Evolutionary conservation across 2,329 filamentous ascomycete species (phyloP).

Genomic region (Penicillium sp.): DNA sequence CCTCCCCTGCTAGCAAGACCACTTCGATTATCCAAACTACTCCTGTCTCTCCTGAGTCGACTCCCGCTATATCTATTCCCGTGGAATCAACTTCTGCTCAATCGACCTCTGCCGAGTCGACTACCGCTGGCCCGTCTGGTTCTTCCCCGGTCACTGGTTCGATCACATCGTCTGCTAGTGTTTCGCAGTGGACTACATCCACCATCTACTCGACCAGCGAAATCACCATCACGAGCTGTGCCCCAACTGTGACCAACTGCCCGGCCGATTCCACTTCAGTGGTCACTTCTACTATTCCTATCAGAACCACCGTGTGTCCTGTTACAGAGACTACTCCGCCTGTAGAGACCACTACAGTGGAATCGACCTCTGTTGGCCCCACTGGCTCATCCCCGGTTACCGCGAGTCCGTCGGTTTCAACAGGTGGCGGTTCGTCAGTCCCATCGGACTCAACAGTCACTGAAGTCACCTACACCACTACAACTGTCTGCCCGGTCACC

Average conservation of each 20-base stretch:
- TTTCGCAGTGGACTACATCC: slow-evolving; percentile 33
- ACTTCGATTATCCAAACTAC: neutral
- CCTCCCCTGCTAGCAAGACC: neutral
- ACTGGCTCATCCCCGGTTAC: neutral
- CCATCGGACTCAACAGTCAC: slow-evolving; percentile 21
- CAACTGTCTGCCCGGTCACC: slow-evolving; percentile 34
- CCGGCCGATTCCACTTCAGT: slow-evolving; percentile 51
- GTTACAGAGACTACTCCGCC: slow-evolving; percentile 37
- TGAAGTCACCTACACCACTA: slow-evolving; percentile 28
- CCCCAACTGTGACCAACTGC: slow-evolving; percentile 49
- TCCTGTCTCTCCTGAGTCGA: neutral
- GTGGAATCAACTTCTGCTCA: neutral
- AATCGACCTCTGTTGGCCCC: slow-evolving; percentile 2
- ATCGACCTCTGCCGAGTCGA: neutral
- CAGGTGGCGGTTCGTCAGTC: slow-evolving; percentile 11
- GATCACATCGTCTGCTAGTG: slow-evolving; percentile 4
- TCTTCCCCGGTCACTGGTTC: neutral
- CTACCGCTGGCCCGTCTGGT: neutral
- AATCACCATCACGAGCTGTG: slow-evolving; percentile 42
- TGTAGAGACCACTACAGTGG: neutral
- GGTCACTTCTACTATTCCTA: slow-evolving; percentile 55
- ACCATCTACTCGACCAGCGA: slow-evolving; percentile 40
- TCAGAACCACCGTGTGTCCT: slow-evolving; percentile 62
- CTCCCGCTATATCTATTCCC: too few relatives aligned
- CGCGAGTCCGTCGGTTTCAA: neutral